Base-by-base conservation (phyloP, 495 filamentous ascomycete genomes). In the Aspergillus panamensis region DNA sequence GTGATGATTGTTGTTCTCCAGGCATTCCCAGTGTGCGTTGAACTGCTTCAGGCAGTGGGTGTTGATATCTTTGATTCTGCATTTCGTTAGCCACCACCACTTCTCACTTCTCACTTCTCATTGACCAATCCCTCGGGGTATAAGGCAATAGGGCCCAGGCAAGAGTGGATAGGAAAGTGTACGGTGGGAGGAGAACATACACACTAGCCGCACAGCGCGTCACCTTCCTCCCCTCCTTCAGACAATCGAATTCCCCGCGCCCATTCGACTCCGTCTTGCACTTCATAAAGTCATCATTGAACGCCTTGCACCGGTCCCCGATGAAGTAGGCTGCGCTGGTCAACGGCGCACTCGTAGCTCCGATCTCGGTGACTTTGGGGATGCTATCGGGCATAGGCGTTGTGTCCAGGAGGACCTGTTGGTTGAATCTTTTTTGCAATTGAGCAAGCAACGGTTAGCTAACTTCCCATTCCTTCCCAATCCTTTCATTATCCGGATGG, bases 281-380 rank as follows among this genome's bases (percentile, higher is more conserved):
- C 76, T 94, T 85, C 92, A 99, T 97, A 75, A 85, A 99, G 76
- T 99, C 94, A 78, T 99, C 94, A 75, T 97, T 98, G 79, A 91
- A 99, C 48, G 88, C 80, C 67, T 83, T 86, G 84, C 94, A 99
- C 65, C 92, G 85, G 59, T 91, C 92, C 48, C 94, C 94, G 71
- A 99, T 99, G 70, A 97, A 97, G 82, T 86, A 99, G n/a, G 91
- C 84, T 16, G 94, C 95, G 60, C 89, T 93, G 33, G 92, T 75
- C 21, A 99, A 80, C 39, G 94, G 95, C 16, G 93, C 95, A 43
- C 92, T 96, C 59, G 86, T 94, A 48, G 90, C 82, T 52, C 94
- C 94, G 64, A 97, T 82, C 73, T 99, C 94, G 61, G 89, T 79
- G 62, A 99, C 94, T 62, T 86, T 82, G 69, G 94, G 94, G 73